A percentile compares a stretch with the other conserved stretches of the same genome.
Conservation (phyloP, 257 asterid genomes). For the Linaria vulgaris region DNA sequence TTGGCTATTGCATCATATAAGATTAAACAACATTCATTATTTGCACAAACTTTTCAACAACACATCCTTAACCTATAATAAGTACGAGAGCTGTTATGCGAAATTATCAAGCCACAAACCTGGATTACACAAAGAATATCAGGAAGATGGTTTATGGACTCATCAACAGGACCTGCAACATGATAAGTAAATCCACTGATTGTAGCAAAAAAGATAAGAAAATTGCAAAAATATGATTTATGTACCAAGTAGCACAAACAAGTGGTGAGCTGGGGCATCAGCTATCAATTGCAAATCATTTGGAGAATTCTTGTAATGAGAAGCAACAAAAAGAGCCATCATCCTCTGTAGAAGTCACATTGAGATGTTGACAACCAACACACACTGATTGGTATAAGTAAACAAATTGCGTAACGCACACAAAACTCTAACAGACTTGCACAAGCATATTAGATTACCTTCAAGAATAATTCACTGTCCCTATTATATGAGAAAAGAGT, state of each 20-base stretch:
- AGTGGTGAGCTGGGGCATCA: conserved; percentile 99
- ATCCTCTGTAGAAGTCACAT: conserved; percentile 63
- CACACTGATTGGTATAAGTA: not conserved
- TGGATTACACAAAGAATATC: conserved; percentile 93
- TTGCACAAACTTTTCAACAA: conserved; percentile 7
- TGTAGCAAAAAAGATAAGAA: conserved; percentile 8
- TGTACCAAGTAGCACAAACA: conserved; percentile 94
- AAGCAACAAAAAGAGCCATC: conserved; percentile 98
- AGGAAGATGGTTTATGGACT: conserved; percentile 79
- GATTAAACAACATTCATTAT: conserved; percentile 9
- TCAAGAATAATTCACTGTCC: conserved; percentile 86
- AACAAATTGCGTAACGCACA: conserved; percentile 3
- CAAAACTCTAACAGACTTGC: not conserved
- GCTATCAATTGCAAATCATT: conserved; percentile 94
- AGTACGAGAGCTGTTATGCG: not conserved
- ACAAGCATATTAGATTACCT: conserved; percentile 40
- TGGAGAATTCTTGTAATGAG: conserved; percentile 96
- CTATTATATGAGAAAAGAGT: conserved; percentile 89
- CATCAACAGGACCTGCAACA: conserved; percentile 86
- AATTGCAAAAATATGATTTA: conserved; percentile 6
- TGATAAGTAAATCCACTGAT: conserved; percentile 22
- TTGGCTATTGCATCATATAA: not conserved
- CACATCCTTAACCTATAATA: conserved; percentile 6
- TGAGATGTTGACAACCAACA: conserved; percentile 12
- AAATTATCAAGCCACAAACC: conserved; percentile 39